Evolutionary conservation across 129 eudicot species (phyloP), one percentile per base, ranked within the genome.

Genomic region (Chrysanthemum seticuspe): DNA sequence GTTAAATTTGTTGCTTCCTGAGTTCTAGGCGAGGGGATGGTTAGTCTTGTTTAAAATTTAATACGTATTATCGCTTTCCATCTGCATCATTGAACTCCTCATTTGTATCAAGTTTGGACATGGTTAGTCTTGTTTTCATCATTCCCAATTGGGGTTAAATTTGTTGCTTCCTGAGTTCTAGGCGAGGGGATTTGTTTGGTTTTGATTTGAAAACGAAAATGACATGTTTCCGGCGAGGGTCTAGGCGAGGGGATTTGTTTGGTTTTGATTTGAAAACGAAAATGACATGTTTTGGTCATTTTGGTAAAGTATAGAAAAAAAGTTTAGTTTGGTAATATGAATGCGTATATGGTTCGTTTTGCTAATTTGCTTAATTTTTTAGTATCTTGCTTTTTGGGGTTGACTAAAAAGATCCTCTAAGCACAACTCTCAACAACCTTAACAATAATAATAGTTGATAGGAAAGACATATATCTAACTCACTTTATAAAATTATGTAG

Each of bases 41-140:
- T 21, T 21, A 21, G 21, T 21, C 21, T 21, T 21, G 21, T 21
- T 21, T 21, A 21, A 21, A 21, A 21, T 21, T 21, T 21, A 21
- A 21, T 21, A 21, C 21, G 21, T 21, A 21, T 21, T 94, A 71
- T 88, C 99, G 1, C 78, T 94, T 74, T 97, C 97, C 34, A 94
- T 94, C 65, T 94, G 99, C 93, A 94, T 94, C 65, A 85, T 94
- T 40, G 99, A 94, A 77, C 97, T 94, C 71, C 86, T 94, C 66
- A 94, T 94, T 29, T 94, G 99, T 79, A 86, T 90, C 78, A 94
- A 94, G 83, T 94, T 94, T 34, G 99, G 99, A 58, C 88, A 94
- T 62, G 99, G 99, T 94, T 54, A 57, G 97, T 72, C 36, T n/a
- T 34, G 67, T 72, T 53, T 56, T 40, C 36, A 49, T 50, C 18